Conservation (phyloP, 106 monocot genomes). For the Triglochin maritima region DNA sequence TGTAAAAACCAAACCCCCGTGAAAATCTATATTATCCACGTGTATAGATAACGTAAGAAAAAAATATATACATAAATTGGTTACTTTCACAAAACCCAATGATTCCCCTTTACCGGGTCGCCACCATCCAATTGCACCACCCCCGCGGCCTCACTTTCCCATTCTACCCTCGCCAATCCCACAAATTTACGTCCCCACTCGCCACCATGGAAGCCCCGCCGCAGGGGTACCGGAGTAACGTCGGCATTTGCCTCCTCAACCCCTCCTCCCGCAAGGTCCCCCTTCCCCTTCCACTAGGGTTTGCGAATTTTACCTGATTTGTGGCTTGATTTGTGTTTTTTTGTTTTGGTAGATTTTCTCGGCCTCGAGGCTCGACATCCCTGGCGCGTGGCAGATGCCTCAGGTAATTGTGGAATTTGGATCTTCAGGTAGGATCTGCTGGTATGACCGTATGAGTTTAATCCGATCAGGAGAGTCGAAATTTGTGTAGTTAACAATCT, state of each 20-base stretch:
- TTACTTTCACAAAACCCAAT: background rate
- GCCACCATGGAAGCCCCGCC: conserved; percentile 67
- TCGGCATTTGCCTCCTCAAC: conserved; percentile 86
- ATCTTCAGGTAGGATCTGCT: background rate
- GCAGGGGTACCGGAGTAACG: conserved; percentile 63
- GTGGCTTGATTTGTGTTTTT: background rate
- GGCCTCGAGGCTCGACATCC: conserved; percentile 76
- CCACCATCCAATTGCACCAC: background rate
- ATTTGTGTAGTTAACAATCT: background rate
- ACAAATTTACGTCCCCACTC: background rate
- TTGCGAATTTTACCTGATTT: background rate
- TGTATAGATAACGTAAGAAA: no score
- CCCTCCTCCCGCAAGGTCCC: conserved; percentile 48
- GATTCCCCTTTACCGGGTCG: background rate
- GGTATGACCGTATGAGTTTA: background rate
- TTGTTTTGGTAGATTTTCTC: conserved; percentile 53
- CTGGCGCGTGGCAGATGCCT: conserved; percentile 90
- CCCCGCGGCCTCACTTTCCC: background rate
- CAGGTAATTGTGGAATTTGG: conserved; percentile 36
- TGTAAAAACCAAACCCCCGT: no score
- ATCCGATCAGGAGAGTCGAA: background rate
- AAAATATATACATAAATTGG: no score
- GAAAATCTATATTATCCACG: no score
- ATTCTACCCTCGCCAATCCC: background rate
- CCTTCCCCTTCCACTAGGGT: background rate